Evolutionary conservation across 2,329 filamentous ascomycete species (phyloP).

Genomic region (Blastomyces percursus): DNA sequence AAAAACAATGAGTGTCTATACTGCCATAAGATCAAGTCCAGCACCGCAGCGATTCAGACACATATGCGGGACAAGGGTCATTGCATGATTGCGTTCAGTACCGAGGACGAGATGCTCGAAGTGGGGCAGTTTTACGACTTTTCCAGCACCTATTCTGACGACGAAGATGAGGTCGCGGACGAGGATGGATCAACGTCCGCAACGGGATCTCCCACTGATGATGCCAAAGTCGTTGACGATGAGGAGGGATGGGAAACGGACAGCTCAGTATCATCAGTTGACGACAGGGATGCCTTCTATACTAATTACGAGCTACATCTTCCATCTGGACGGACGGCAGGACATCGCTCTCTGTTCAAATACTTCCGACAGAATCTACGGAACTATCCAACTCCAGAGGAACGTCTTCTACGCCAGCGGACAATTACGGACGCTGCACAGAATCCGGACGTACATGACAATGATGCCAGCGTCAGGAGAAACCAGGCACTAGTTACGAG

Average conservation of each 20-base stretch:
- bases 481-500: slow-evolving; percentile 52
- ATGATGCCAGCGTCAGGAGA: slow-evolving; percentile 18
- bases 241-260: slow-evolving; percentile 87
- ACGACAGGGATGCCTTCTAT: slow-evolving; percentile 69
- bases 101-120: slow-evolving; percentile 80
- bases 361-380: slow-evolving; percentile 92
- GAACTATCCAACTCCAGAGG: slow-evolving; percentile 67
- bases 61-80: slow-evolving; percentile 97
- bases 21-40: slow-evolving; percentile 74
- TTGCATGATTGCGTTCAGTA: slow-evolving; percentile 89
- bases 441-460: slow-evolving; percentile 38
- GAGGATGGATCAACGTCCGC: slow-evolving; percentile 46
- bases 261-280: slow-evolving; percentile 75
- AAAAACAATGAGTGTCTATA: slow-evolving; percentile 75
- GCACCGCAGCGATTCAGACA: slow-evolving; percentile 70
- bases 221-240: background rate
- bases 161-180: slow-evolving; percentile 46
- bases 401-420: slow-evolving; percentile 56
- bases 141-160: slow-evolving; percentile 85
- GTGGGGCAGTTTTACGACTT: slow-evolving; percentile 98
- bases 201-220: slow-evolving; percentile 43
- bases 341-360: slow-evolving; percentile 73
- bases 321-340: slow-evolving; percentile 77
- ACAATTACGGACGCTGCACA: slow-evolving; percentile 44
- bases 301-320: slow-evolving; percentile 92